These are phyloP conservation scores for Paraurostyla sp. DNA, from an alignment of 73 alveolate species.

Conservation along the genomic window DNA sequence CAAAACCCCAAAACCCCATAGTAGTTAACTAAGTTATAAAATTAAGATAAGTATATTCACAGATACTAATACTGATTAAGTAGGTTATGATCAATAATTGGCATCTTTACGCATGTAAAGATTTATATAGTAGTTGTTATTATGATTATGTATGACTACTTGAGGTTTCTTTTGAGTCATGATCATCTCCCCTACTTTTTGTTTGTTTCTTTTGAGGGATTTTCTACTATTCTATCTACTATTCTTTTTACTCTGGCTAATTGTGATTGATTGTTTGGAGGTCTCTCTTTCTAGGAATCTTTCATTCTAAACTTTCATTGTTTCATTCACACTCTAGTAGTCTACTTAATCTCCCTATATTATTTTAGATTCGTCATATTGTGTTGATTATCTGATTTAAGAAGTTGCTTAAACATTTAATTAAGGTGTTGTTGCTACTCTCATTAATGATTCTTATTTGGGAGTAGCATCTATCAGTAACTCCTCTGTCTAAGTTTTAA, in stretches of 20 bases:
- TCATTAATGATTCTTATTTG: too few relatives aligned
- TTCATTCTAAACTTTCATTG: neutral
- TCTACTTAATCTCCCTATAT: neutral
- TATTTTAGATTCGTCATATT: too few relatives aligned
- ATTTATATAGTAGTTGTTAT: neutral
- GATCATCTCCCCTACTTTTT: neutral
- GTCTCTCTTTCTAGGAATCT: neutral
- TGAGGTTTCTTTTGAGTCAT: neutral
- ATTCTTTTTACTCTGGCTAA: too few relatives aligned
- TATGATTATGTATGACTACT: conserved; percentile 20
- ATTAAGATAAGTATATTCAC: too few relatives aligned
- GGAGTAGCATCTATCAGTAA: too few relatives aligned
- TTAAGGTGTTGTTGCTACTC: too few relatives aligned
- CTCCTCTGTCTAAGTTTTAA: too few relatives aligned
- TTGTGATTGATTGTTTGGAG: neutral
- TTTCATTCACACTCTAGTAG: neutral
- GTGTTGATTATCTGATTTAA: too few relatives aligned
- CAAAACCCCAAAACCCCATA: too few relatives aligned
- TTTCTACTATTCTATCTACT: neutral
- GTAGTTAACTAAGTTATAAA: too few relatives aligned
- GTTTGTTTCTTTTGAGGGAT: neutral
- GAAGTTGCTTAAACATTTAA: too few relatives aligned
- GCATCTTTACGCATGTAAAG: conserved; percentile 39
- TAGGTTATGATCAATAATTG: neutral
- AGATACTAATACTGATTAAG: too few relatives aligned